phyloP scores from a whole-genome alignment of 2,329 filamentous ascomycete species.

The Pseudopithomyces chartarum region DNA sequence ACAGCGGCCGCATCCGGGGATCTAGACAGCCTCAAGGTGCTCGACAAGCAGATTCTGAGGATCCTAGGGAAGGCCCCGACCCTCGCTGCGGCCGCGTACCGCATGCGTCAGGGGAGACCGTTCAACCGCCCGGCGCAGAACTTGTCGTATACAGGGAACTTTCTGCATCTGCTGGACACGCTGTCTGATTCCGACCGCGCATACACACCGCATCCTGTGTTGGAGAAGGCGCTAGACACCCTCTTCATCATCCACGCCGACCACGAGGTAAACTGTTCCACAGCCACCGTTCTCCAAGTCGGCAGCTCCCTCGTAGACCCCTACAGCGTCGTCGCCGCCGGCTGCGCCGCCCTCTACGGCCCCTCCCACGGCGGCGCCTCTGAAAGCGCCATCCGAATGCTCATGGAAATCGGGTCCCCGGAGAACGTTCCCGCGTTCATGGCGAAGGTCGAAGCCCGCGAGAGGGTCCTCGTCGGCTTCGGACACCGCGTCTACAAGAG shows the following conservation, averaged over 20 bases:
- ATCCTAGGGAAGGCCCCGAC: slow-evolving; percentile 1
- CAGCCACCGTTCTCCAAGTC: not conserved
- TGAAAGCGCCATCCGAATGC: slow-evolving; percentile 2
- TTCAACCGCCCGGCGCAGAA: not conserved
- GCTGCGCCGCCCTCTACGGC: not conserved
- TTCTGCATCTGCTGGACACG: not conserved
- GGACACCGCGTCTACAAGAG: slow-evolving; percentile 3
- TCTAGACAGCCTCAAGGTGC: not conserved
- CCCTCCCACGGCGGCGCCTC: slow-evolving; percentile 3
- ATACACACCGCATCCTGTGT: not conserved
- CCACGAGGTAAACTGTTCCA: slow-evolving; percentile 4
- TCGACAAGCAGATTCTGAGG: slow-evolving; percentile 3
- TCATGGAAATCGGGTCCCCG: slow-evolving; percentile 1
- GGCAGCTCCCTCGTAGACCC: not conserved
- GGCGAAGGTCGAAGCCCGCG: not conserved
- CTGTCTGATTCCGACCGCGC: not conserved
- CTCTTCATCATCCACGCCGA: slow-evolving; percentile 4
- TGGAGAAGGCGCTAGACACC: not conserved
- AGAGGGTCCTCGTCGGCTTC: slow-evolving; percentile 5
- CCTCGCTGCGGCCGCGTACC: not conserved
- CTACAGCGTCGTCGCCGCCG: not conserved
- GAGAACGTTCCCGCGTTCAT: not conserved
- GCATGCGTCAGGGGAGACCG: not conserved
- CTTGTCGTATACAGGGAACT: slow-evolving; percentile 2
- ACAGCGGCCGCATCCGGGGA: not conserved